Evolutionary conservation across 2,329 filamentous ascomycete species (phyloP).

Genomic region (Metarhizium robertsii): DNA sequence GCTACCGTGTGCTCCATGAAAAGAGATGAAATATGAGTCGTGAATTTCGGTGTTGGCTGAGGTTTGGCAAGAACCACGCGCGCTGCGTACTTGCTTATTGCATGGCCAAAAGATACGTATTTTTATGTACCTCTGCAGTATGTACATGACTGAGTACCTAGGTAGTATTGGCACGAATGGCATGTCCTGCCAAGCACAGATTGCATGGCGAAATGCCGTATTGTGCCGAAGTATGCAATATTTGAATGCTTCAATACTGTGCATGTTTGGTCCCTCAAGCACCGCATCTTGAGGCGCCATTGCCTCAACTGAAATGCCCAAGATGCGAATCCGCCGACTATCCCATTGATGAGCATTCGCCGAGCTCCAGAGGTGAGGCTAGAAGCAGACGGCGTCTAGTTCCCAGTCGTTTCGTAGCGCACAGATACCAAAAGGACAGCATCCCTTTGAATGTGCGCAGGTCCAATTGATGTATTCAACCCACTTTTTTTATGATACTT

Average conservation of each 20-base stretch:
- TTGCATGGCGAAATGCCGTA: neutral
- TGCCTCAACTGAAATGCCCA: neutral
- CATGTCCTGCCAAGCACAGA: too few species aligned
- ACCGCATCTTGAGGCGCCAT: neutral
- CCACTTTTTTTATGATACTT: too few species aligned
- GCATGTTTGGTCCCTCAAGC: neutral
- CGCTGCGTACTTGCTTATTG: neutral
- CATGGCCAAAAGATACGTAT: neutral
- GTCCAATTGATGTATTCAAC: too few species aligned
- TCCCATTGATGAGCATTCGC: neutral
- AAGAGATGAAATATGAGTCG: neutral
- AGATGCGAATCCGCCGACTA: neutral
- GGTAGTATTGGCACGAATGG: too few species aligned
- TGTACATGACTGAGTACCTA: too few species aligned
- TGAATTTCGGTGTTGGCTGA: neutral
- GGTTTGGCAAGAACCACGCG: too few species aligned
- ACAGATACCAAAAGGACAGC: too few species aligned
- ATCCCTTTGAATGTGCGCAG: too few species aligned
- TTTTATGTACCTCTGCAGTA: neutral
- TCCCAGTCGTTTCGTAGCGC: too few species aligned
- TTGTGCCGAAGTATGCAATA: neutral
- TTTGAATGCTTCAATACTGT: neutral
- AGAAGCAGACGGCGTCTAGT: too few species aligned
- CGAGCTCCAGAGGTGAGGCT: neutral
- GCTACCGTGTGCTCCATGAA: neutral